Conservation (phyloP, 1,284 basidiomycete genomes). For the Chondrostereum purpureum region DNA sequence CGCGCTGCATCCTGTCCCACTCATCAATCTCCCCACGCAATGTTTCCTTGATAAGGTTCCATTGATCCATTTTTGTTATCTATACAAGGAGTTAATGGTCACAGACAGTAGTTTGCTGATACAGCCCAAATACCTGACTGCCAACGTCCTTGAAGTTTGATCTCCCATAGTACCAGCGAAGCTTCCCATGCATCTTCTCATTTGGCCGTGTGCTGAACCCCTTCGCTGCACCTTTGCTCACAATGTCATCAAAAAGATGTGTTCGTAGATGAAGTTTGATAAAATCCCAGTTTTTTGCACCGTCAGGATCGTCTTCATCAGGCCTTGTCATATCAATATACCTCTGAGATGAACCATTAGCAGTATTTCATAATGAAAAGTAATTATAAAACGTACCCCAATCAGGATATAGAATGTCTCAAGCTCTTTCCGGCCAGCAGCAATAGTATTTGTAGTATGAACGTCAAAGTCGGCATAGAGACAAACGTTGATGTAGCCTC, state of each 20-base stretch:
- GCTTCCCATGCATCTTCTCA: slow-evolving; percentile 18
- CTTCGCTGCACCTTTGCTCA: slow-evolving; percentile 15
- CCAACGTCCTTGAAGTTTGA: slow-evolving; percentile 13
- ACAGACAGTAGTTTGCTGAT: slow-evolving; percentile 1
- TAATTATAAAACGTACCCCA: not conserved
- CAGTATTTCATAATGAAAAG: not conserved
- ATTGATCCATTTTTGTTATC: slow-evolving; percentile 21
- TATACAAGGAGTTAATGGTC: slow-evolving; percentile 12
- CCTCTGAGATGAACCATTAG: not conserved
- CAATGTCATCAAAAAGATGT: slow-evolving; percentile 19
- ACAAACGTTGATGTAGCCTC: slow-evolving; percentile 6
- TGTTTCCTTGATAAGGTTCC: slow-evolving; percentile 8
- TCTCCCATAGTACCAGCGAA: slow-evolving; percentile 7
- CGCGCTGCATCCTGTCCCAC: not conserved
- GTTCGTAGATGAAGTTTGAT: slow-evolving; percentile 16
- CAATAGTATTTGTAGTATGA: slow-evolving; percentile 3
- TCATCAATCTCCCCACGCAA: slow-evolving; percentile 15
- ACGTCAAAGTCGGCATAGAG: slow-evolving; percentile 6
- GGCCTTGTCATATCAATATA: not conserved
- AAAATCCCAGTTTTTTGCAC: slow-evolving; percentile 22
- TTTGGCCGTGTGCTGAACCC: slow-evolving; percentile 20
- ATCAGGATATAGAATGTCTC: not conserved
- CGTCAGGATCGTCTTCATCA: slow-evolving; percentile 13
- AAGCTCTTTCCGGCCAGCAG: not conserved
- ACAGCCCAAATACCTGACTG: slow-evolving; percentile 10